Evolutionary conservation across 1,284 basidiomycete species (phyloP).

Genomic region (Pterulicium gracile): DNA sequence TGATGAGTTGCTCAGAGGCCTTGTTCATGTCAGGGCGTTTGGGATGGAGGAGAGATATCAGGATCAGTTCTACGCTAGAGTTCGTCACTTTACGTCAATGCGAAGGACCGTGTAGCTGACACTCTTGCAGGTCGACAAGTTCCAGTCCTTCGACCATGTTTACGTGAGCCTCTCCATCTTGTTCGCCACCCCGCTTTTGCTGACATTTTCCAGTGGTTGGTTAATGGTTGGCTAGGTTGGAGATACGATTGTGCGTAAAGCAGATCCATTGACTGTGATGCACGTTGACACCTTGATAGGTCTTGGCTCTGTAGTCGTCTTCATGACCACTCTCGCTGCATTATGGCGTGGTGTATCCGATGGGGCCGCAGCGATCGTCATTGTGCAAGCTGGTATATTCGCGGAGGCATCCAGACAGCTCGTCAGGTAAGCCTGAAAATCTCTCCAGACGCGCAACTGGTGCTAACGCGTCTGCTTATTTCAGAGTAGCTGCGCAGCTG

Average conservation of each 20-base stretch:
- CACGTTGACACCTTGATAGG: slow-evolving; percentile 24
- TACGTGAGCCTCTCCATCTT: slow-evolving; percentile 35
- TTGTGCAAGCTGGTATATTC: slow-evolving; percentile 62
- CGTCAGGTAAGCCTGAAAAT: slow-evolving; percentile 33
- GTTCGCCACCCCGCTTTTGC: slow-evolving; percentile 3
- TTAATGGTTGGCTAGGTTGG: slow-evolving; percentile 60
- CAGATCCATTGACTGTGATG: not conserved
- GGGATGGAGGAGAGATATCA: slow-evolving; percentile 73
- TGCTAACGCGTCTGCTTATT: slow-evolving; percentile 5
- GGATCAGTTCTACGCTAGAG: slow-evolving; percentile 48
- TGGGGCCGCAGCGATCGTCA: slow-evolving; percentile 73
- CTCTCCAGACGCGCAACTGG: not conserved
- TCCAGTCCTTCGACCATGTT: slow-evolving; percentile 61
- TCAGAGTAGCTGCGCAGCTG: slow-evolving; percentile 51
- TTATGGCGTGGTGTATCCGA: slow-evolving; percentile 55
- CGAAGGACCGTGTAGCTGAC: slow-evolving; percentile 5
- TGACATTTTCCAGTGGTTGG: slow-evolving; percentile 40
- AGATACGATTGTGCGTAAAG: slow-evolving; percentile 52
- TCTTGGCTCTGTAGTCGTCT: slow-evolving; percentile 69
- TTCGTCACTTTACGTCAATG: slow-evolving; percentile 8
- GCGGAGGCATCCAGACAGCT: slow-evolving; percentile 58
- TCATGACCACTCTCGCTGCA: slow-evolving; percentile 62
- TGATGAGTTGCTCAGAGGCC: slow-evolving; percentile 68
- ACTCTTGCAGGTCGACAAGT: slow-evolving; percentile 54
- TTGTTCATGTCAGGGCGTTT: slow-evolving; percentile 74